Percentiles rank a stretch among this genome's conserved stretches.
Conservation (phyloP, 2,329 filamentous ascomycete species). For the Hymenoscyphus occultus region DNA sequence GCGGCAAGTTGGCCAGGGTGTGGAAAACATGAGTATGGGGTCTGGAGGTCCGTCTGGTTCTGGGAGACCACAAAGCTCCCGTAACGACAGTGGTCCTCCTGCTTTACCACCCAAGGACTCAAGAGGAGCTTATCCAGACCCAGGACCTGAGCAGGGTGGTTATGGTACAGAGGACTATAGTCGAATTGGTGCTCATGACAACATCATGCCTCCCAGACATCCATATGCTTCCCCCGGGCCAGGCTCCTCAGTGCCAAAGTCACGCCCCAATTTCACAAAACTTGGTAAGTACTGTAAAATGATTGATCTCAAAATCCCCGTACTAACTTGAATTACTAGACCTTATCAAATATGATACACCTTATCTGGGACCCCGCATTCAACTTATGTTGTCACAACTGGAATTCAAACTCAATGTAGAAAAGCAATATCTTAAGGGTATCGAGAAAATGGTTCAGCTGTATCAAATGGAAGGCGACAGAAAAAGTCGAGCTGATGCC, state of each 20-base stretch:
- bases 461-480: slow-evolving; percentile 95
- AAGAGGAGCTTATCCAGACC: slow-evolving; percentile 44
- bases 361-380: slow-evolving; percentile 91
- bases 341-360: slow-evolving; percentile 97
- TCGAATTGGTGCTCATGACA: slow-evolving; percentile 62
- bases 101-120: slow-evolving; percentile 73
- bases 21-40: slow-evolving; percentile 63
- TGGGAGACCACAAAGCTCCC: slow-evolving; percentile 45
- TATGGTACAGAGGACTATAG: slow-evolving; percentile 59
- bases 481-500: slow-evolving; percentile 91
- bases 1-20: slow-evolving; percentile 67
- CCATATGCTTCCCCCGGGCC: slow-evolving; percentile 75
- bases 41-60: slow-evolving; percentile 34
- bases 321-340: slow-evolving; percentile 52
- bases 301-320: not conserved
- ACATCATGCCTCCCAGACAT: slow-evolving; percentile 76
- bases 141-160: slow-evolving; percentile 54
- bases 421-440: slow-evolving; percentile 97
- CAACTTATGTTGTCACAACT: slow-evolving; percentile 99
- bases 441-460: slow-evolving; percentile 99
- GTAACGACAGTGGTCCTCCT: slow-evolving; percentile 47
- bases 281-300: slow-evolving; percentile 62
- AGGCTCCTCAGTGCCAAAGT: slow-evolving; percentile 64
- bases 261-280: slow-evolving; percentile 89
- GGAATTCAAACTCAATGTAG: slow-evolving; percentile 97